Evolutionary conservation across 306 rosid species (phyloP).

Genomic region (Oemleria cerasiformis): DNA sequence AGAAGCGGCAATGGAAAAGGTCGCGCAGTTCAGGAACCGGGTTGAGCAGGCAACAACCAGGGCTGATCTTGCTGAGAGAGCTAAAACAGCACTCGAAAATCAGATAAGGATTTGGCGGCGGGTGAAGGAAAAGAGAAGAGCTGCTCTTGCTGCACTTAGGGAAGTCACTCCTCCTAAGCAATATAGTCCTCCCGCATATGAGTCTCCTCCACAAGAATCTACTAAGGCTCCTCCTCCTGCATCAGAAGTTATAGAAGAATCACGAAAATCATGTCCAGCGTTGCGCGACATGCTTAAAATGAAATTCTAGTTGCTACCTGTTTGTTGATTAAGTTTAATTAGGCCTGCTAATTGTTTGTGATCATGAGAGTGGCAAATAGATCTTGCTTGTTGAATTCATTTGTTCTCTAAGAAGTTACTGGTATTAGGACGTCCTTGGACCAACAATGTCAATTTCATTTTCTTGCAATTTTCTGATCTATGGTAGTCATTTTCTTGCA

Average conservation of each 20-base stretch:
- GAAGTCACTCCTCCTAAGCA: slow-evolving; percentile 49
- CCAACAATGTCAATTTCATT: neutral
- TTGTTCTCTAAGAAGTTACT: neutral
- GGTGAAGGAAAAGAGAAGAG: slow-evolving; percentile 51
- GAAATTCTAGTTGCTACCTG: slow-evolving; percentile 39
- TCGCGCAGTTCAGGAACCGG: slow-evolving; percentile 56
- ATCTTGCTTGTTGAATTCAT: neutral
- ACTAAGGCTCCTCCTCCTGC: slow-evolving; percentile 29
- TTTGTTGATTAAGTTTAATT: neutral
- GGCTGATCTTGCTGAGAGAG: slow-evolving; percentile 81
- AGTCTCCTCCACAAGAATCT: slow-evolving; percentile 26
- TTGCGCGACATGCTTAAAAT: slow-evolving; percentile 65
- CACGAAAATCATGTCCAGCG: slow-evolving; percentile 32
- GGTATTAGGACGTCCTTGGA: slow-evolving; percentile 3
- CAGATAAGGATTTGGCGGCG: slow-evolving; percentile 53
- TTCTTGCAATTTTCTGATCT: neutral
- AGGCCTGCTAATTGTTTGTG: neutral
- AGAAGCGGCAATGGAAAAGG: slow-evolving; percentile 48
- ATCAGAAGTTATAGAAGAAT: slow-evolving; percentile 27
- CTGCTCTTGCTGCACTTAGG: slow-evolving; percentile 48
- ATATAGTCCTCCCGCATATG: slow-evolving; percentile 33
- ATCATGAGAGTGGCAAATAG: neutral
- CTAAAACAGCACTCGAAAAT: slow-evolving; percentile 57
- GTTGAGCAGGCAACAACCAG: slow-evolving; percentile 78
- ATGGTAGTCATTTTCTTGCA: neutral